phyloP scores from a whole-genome alignment of 345 rosid genomes.

The Luvunga scandens region DNA sequence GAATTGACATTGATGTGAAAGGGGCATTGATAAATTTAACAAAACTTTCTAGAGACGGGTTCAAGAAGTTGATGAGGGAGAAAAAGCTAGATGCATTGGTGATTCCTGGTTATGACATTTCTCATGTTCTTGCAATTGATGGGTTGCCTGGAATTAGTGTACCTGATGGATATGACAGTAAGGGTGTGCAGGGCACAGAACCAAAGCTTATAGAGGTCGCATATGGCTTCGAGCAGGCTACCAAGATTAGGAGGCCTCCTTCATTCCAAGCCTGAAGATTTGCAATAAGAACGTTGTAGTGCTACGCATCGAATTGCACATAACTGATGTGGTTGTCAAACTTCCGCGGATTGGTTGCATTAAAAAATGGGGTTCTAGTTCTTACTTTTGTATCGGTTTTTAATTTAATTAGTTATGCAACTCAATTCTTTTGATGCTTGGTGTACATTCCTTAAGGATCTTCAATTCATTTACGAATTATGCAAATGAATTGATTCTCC shows the following conservation, averaged over 20 bases:
- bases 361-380: too few species aligned
- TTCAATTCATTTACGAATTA: too few species aligned
- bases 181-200: slow-evolving; percentile 32
- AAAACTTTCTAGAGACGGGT: slow-evolving; percentile 24
- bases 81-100: slow-evolving; percentile 37
- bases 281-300: too few species aligned
- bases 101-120: neutral
- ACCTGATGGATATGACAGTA: slow-evolving; percentile 33
- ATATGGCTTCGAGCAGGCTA: slow-evolving; percentile 36
- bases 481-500: too few species aligned
- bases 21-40: slow-evolving; percentile 13
- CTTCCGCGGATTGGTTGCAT: too few species aligned
- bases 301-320: too few species aligned
- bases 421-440: too few species aligned
- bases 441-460: too few species aligned
- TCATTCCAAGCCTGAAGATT: slow-evolving; percentile 10
- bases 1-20: slow-evolving; percentile 23
- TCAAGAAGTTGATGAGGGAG: slow-evolving; percentile 29
- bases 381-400: too few species aligned
- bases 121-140: slow-evolving; percentile 32
- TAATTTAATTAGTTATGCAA: too few species aligned
- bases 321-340: too few species aligned
- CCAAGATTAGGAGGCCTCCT: slow-evolving; percentile 30
- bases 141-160: slow-evolving; percentile 40
- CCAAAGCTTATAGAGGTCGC: slow-evolving; percentile 44